Evolutionary conservation across 2,329 filamentous ascomycete species (phyloP).

Genomic region (Penicillium sp.): DNA sequence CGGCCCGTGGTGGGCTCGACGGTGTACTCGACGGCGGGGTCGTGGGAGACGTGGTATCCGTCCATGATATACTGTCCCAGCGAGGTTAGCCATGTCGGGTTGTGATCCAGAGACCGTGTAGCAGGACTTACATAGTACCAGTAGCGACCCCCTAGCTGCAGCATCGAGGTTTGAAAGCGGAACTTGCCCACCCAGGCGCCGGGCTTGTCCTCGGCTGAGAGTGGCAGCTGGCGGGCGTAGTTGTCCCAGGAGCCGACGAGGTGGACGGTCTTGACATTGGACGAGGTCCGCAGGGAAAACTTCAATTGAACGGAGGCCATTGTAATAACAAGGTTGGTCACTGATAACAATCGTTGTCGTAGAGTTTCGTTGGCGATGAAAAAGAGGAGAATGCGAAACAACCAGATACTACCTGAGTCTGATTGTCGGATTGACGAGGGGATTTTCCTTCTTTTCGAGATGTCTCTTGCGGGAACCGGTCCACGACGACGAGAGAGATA

Average conservation of each 20-base stretch:
- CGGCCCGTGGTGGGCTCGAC: constrained; percentile 95
- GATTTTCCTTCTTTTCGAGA: too few relatives aligned
- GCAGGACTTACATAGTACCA: too few relatives aligned
- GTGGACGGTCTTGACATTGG: constrained; percentile 95
- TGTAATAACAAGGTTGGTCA: constrained; percentile 21
- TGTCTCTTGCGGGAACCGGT: constrained; percentile 27
- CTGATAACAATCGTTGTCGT: constrained; percentile 21
- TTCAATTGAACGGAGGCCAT: constrained; percentile 93
- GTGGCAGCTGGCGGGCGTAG: constrained; percentile 90
- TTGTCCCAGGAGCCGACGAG: constrained; percentile 98
- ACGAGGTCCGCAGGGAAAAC: constrained; percentile 92
- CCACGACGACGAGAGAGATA: constrained; percentile 30
- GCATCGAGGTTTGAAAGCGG: constrained; percentile 82
- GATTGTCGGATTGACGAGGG: constrained; percentile 11
- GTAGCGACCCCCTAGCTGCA: constrained; percentile 88
- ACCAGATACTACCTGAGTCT: constrained; percentile 33
- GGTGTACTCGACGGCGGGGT: constrained; percentile 83
- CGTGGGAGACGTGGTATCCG: constrained; percentile 96
- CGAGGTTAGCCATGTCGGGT: too few relatives aligned
- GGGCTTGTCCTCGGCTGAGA: constrained; percentile 86
- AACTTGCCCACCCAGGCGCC: constrained; percentile 96
- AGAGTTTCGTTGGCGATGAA: constrained; percentile 23
- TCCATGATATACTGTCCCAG: constrained; percentile 99
- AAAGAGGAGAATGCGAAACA: constrained; percentile 16
- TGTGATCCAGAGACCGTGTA: too few relatives aligned